Base-by-base conservation (phyloP, 2,329 filamentous ascomycete species). In the Allantophomopsis cytisporea region DNA sequence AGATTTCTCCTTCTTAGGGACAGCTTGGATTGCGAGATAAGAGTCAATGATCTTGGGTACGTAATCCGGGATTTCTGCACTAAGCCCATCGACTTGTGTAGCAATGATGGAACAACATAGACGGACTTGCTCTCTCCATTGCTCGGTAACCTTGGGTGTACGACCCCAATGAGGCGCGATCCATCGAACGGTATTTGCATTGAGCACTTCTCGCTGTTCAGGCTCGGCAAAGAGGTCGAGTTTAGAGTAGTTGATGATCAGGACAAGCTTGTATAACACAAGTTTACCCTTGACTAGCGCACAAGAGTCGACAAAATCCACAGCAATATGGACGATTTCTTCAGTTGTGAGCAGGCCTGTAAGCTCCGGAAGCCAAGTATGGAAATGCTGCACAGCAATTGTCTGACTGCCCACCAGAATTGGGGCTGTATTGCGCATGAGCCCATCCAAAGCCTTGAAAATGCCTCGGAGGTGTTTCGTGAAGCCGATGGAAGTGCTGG, bases 341-440 rank as follows among this genome's bases (percentile, higher is more conserved):
- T 87, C 81, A 0, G 80, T 78, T 4, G 72, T 74, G 54, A 96
- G 69, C 31, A 91, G 68, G 2, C 80, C 76, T 0, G 76, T 69
- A 8, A 98, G 73, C 55, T 96, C 89, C 0, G 91, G 89, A n/a
- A 98, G 66, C 91, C 91, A 98, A 0, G 84, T 83, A 55, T 96
- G 89, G 57, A 96, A 94, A 57, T 96, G 86, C 59, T 98, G 91
- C 11, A 96, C 87, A 2, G 93, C 79, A 37, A 98, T 66, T 0
- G 91, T 96, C 61, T 98, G 94, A 46, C 84, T 96, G 28, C 91
- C 91, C 12, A 96, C 83, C 17, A 96, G 65, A 14, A 88, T 79
- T 0, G 91, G 83, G 2, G 86, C 83, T 2, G 78, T 69, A 56
- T 86, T 94, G 43, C 80, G 77, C 85, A 98, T 95, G 61, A 98